Conservation (phyloP, 345 rosid species). For the Noccaea bulbosa region DNA sequence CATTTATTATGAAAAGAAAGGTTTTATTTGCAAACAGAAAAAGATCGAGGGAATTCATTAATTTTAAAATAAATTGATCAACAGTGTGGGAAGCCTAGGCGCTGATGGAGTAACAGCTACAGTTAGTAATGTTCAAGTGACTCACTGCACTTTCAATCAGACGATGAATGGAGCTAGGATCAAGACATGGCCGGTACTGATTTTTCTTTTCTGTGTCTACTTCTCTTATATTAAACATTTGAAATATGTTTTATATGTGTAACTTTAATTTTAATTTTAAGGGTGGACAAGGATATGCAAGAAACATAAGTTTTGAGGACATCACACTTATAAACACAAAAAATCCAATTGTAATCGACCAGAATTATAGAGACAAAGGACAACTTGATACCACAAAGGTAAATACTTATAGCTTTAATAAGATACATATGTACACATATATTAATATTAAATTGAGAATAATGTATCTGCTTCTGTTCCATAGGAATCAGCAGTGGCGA, state of each 20-base stretch:
- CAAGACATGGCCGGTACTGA: slow-evolving; percentile 36
- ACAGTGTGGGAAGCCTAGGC: slow-evolving; percentile 43
- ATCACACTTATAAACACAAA: slow-evolving; percentile 34
- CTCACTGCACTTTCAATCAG: slow-evolving; percentile 31
- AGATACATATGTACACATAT: neutral
- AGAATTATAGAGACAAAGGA: slow-evolving; percentile 28
- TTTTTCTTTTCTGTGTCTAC: neutral
- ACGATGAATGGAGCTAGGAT: slow-evolving; percentile 42
- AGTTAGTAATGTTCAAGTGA: slow-evolving; percentile 36
- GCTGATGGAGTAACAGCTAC: neutral
- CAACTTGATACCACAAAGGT: neutral
- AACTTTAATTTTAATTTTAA: neutral
- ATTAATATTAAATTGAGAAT: neutral
- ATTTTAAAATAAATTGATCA: neutral
- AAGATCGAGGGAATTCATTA: neutral
- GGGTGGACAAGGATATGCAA: slow-evolving; percentile 42
- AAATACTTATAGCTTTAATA: neutral
- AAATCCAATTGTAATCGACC: slow-evolving; percentile 41
- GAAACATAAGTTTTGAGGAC: slow-evolving; percentile 26
- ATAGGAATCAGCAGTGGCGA: slow-evolving; percentile 34
- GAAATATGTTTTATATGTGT: neutral
- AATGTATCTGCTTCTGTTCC: neutral
- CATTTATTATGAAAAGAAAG: neutral
- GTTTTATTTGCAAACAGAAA: too few relatives aligned
- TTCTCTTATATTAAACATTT: neutral